Conservation (phyloP, 2,329 filamentous ascomycete genomes). For the Scleromitrula shiraiana region DNA sequence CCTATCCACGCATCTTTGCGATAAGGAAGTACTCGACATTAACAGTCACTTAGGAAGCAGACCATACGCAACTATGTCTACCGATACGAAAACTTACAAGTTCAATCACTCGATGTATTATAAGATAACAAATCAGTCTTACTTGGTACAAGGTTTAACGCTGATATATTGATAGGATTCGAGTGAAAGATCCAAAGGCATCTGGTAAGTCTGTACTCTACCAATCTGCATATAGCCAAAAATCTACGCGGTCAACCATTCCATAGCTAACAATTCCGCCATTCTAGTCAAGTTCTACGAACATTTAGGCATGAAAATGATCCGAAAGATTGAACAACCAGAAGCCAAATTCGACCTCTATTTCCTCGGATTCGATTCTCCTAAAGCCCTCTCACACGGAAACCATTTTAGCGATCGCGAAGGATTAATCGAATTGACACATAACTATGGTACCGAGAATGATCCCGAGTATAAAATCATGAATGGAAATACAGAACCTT, state of each 20-base stretch:
- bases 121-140: conserved; percentile 15
- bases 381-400: conserved; percentile 64
- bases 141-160: conserved; percentile 4
- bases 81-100: conserved; percentile 71
- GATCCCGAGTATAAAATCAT: conserved; percentile 72
- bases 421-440: conserved; percentile 79
- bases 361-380: conserved; percentile 83
- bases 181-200: conserved; percentile 87
- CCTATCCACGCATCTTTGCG: too few relatives aligned
- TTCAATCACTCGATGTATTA: conserved; percentile 79
- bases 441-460: conserved; percentile 81
- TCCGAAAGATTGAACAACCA: conserved; percentile 74
- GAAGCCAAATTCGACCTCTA: conserved; percentile 93
- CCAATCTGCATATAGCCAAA: not conserved
- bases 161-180: conserved; percentile 52
- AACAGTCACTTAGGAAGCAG: conserved; percentile 26
- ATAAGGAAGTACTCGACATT: too few relatives aligned
- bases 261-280: not conserved
- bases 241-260: not conserved
- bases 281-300: conserved; percentile 79
- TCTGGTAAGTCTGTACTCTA: conserved; percentile 47
- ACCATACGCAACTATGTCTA: conserved; percentile 40
- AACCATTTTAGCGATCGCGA: conserved; percentile 72
- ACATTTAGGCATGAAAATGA: conserved; percentile 76
- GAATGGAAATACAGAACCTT: conserved; percentile 87